Percentiles rank a stretch among this genome's conserved stretches.
These are phyloP conservation scores for Solanum hybrid DNA, from an alignment of 305 asterid genomes.

Conservation along the genomic window DNA sequence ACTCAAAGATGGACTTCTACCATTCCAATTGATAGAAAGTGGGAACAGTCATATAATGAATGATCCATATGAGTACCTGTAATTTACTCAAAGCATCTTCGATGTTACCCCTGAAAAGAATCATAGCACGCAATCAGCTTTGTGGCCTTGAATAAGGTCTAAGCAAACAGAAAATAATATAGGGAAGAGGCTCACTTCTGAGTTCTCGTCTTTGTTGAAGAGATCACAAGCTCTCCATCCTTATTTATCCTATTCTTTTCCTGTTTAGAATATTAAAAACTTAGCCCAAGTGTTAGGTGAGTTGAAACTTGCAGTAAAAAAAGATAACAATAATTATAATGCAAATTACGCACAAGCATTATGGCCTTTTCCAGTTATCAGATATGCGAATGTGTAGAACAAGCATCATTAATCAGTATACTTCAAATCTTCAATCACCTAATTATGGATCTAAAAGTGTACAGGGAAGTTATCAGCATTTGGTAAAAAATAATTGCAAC, in stretches of 20 bases:
- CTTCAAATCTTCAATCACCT: not conserved
- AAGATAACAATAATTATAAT: not conserved
- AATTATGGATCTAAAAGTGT: not conserved
- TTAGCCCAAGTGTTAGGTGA: not conserved
- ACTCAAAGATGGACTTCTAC: not conserved
- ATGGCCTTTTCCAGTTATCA: not conserved
- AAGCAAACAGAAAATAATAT: conserved; percentile 2
- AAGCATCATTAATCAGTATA: not conserved
- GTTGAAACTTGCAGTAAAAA: not conserved
- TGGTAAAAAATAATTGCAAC: not conserved
- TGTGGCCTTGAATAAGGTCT: conserved; percentile 3
- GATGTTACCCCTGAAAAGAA: conserved; percentile 58
- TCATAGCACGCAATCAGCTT: conserved; percentile 15
- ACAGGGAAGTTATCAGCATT: not conserved
- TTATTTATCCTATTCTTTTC: conserved; percentile 85
- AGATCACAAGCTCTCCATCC: conserved; percentile 90
- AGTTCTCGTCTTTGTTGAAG: conserved; percentile 86
- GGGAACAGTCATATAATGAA: not conserved
- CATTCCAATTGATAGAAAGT: not conserved
- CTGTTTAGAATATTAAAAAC: conserved; percentile 23
- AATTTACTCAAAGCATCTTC: conserved; percentile 88
- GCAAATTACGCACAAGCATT: not conserved
- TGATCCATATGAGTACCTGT: conserved; percentile 55
- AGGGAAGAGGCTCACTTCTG: conserved; percentile 54
- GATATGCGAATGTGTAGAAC: not conserved